Conservation (phyloP, 192 early-diverging fungal species). For the Backusella sp. region DNA sequence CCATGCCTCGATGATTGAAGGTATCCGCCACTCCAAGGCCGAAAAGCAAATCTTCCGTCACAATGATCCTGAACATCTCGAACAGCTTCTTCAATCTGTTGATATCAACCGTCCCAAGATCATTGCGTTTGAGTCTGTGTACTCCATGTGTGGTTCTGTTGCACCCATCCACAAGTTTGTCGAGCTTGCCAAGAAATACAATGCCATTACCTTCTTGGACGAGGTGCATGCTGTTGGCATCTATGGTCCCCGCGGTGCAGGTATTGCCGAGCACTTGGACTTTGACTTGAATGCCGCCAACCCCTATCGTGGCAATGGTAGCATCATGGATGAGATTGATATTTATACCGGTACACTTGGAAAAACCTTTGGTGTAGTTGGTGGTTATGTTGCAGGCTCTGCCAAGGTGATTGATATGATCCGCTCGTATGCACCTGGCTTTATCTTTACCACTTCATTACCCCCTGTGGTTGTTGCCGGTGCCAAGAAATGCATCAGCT, state of each 20-base stretch:
- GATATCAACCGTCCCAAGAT: constrained; percentile 86
- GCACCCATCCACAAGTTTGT: constrained; percentile 90
- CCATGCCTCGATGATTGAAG: constrained; percentile 98
- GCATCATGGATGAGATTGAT: constrained; percentile 83
- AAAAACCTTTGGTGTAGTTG: constrained; percentile 95
- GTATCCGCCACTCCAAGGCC: constrained; percentile 87
- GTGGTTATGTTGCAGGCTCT: constrained; percentile 92
- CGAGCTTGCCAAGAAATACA: constrained; percentile 88
- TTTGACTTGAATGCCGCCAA: constrained; percentile 61
- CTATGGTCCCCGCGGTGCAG: constrained; percentile 92
- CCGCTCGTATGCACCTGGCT: constrained; percentile 93
- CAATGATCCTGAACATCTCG: constrained; percentile 89
- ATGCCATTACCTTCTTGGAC: constrained; percentile 94
- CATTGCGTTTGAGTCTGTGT: constrained; percentile 94
- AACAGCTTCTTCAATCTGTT: constrained; percentile 74
- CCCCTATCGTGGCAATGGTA: constrained; percentile 43
- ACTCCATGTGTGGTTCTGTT: constrained; percentile 95
- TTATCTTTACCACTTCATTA: constrained; percentile 98
- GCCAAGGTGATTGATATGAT: constrained; percentile 90
- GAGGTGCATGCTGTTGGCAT: constrained; percentile 98
- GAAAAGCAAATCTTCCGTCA: constrained; percentile 88
- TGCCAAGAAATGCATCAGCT: constrained; percentile 86
- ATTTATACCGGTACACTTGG: constrained; percentile 95
- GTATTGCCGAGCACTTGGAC: constrained; percentile 92
- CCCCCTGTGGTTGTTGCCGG: constrained; percentile 90